phyloP scores from a whole-genome alignment of 2,329 filamentous ascomycete genomes.

The Colletotrichum liaoningense region DNA sequence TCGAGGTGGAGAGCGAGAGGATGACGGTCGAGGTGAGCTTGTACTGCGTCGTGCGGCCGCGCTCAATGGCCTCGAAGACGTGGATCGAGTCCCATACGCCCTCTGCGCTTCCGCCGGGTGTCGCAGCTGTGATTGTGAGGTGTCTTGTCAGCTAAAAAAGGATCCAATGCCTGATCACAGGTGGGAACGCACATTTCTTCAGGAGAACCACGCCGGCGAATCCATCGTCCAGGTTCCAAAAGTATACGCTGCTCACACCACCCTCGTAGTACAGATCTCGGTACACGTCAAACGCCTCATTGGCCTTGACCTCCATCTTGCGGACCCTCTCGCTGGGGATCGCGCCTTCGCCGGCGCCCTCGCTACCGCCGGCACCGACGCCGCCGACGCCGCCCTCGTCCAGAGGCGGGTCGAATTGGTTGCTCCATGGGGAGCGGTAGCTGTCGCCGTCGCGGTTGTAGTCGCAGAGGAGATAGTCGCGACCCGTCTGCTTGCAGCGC shows the following conservation, averaged over 20 bases:
- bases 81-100: conserved; percentile 99
- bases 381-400: conserved; percentile 68
- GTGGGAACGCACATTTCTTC: conserved; percentile 79
- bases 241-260: conserved; percentile 94
- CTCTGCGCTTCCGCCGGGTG: conserved; percentile 72
- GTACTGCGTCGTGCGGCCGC: conserved; percentile 92
- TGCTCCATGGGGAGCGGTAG: conserved; percentile 98
- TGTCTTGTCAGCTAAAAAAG: neutral
- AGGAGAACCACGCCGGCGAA: conserved; percentile 96
- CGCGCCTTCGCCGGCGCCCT: conserved; percentile 79
- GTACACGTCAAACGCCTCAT: conserved; percentile 97
- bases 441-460: conserved; percentile 99
- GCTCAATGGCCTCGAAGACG: conserved; percentile 96
- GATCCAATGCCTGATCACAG: neutral
- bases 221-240: conserved; percentile 98
- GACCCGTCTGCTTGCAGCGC: conserved; percentile 87
- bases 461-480: conserved; percentile 98
- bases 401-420: conserved; percentile 94
- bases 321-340: conserved; percentile 91
- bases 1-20: conserved; percentile 78
- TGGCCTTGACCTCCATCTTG: conserved; percentile 93
- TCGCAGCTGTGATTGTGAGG: conserved; percentile 65
- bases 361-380: conserved; percentile 63
- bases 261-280: conserved; percentile 97
- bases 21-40: conserved; percentile 98